Conservation (phyloP, 2,329 filamentous ascomycete genomes). For the Canariomyces notabilis region DNA sequence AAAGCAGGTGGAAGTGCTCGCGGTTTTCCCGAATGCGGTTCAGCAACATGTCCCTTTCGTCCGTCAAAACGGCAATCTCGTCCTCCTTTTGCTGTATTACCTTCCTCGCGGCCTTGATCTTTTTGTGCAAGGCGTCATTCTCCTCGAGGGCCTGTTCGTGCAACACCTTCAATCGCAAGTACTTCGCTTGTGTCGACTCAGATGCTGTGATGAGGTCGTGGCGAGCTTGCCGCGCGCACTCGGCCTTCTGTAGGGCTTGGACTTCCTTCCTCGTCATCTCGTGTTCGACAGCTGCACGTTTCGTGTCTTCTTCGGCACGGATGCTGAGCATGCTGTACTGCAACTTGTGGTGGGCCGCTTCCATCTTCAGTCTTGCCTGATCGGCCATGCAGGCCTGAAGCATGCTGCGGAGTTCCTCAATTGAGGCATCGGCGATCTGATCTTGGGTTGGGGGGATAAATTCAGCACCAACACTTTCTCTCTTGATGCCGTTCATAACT, state of each 20-base stretch:
- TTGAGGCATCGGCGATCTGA: slow-evolving; percentile 48
- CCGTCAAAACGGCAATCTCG: slow-evolving; percentile 62
- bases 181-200: slow-evolving; percentile 51
- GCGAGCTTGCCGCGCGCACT: slow-evolving; percentile 60
- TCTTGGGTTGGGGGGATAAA: slow-evolving; percentile 44
- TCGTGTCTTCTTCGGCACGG: slow-evolving; percentile 77
- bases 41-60: slow-evolving; percentile 72
- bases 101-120: slow-evolving; percentile 69
- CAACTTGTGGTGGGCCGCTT: slow-evolving; percentile 83
- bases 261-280: slow-evolving; percentile 87
- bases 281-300: slow-evolving; percentile 84
- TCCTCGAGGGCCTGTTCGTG: slow-evolving; percentile 64
- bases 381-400: slow-evolving; percentile 51
- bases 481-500: slow-evolving; percentile 32
- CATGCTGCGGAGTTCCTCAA: slow-evolving; percentile 54
- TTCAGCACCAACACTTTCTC: slow-evolving; percentile 31
- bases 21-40: slow-evolving; percentile 85
- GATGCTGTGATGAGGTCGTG: slow-evolving; percentile 48
- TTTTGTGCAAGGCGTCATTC: slow-evolving; percentile 57
- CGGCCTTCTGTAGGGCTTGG: slow-evolving; percentile 71
- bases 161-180: slow-evolving; percentile 58
- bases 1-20: slow-evolving; percentile 75
- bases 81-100: slow-evolving; percentile 74
- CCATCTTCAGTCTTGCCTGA: slow-evolving; percentile 64
- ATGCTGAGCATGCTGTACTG: slow-evolving; percentile 81